Conservation (phyloP, 257 asterid species). For the Solanum habrochaites region DNA sequence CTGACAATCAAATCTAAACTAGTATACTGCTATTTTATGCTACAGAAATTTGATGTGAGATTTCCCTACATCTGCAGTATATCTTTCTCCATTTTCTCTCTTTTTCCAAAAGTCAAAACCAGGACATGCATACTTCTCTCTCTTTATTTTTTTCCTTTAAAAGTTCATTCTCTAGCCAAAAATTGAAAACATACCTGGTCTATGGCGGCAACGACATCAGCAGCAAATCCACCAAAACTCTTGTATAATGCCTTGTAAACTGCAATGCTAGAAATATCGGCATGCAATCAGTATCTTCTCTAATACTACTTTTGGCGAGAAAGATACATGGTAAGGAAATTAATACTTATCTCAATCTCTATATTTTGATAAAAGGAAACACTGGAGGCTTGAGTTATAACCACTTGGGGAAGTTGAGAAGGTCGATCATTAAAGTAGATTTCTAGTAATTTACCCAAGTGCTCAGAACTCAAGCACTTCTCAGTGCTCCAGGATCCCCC, state of each 20-base stretch:
- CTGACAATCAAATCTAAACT: not conserved
- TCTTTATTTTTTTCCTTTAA: not conserved
- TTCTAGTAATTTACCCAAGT: not conserved
- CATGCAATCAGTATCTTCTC: not conserved
- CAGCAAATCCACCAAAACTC: constrained; percentile 99
- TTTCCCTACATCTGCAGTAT: not conserved
- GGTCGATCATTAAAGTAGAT: not conserved
- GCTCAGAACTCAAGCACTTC: not conserved
- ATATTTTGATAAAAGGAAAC: not conserved
- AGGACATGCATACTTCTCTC: not conserved
- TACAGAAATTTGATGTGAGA: not conserved
- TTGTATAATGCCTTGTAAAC: constrained; percentile 93
- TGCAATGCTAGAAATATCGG: constrained; percentile 46
- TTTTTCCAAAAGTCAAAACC: not conserved
- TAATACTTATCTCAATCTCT: not conserved
- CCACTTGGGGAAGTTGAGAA: not conserved
- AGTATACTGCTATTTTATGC: not conserved
- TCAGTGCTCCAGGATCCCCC: not conserved
- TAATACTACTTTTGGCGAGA: not conserved
- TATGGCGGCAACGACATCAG: constrained; percentile 98
- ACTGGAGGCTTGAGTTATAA: not conserved
- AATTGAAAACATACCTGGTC: constrained; percentile 53
- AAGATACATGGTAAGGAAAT: not conserved
- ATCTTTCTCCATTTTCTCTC: not conserved
- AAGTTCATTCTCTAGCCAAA: not conserved